A percentile compares a stretch with the other conserved stretches of the same genome.
These are phyloP conservation scores for Carallia pectinifolia DNA, from an alignment of 345 rosid species.

Conservation along the genomic window DNA sequence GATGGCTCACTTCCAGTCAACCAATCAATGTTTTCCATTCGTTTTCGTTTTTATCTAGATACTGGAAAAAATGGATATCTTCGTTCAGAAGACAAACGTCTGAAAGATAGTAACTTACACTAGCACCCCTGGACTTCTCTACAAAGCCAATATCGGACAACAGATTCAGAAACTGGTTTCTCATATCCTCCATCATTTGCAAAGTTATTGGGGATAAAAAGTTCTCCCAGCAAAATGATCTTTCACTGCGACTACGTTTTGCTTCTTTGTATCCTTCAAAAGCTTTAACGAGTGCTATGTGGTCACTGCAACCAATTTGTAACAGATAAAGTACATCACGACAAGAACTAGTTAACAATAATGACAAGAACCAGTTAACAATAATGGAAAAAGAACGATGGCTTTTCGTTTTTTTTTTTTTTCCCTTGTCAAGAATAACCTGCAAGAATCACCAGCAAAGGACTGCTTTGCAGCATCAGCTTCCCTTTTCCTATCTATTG, in stretches of 20 bases:
- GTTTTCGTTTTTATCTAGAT: too few relatives aligned
- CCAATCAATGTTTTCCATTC: too few relatives aligned
- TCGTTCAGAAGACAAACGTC: not conserved
- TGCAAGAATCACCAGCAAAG: conserved; percentile 95
- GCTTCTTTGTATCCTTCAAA: conserved; percentile 82
- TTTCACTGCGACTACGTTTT: conserved; percentile 61
- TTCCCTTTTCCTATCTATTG: conserved; percentile 72
- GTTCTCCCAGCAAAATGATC: conserved; percentile 82
- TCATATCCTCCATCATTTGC: conserved; percentile 95
- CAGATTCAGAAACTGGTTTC: conserved; percentile 81
- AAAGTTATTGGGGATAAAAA: conserved; percentile 76
- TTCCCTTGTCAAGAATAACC: conserved; percentile 38
- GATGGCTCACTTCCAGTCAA: too few relatives aligned
- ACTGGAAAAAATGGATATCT: not conserved
- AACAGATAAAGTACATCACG: too few relatives aligned
- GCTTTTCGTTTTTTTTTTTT: not conserved
- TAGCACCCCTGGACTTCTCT: conserved; percentile 72
- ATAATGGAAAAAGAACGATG: conserved; percentile 3
- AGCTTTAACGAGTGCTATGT: conserved; percentile 91
- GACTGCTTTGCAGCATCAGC: conserved; percentile 88
- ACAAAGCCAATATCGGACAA: conserved; percentile 90
- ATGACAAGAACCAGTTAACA: not conserved
- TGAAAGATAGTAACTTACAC: conserved; percentile 48
- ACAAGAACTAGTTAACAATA: not conserved
- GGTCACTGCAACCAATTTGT: conserved; percentile 62